Evolutionary conservation across 371 early-diverging fungal genomes (phyloP).

Genomic region (Syncephalastrum racemosum): DNA sequence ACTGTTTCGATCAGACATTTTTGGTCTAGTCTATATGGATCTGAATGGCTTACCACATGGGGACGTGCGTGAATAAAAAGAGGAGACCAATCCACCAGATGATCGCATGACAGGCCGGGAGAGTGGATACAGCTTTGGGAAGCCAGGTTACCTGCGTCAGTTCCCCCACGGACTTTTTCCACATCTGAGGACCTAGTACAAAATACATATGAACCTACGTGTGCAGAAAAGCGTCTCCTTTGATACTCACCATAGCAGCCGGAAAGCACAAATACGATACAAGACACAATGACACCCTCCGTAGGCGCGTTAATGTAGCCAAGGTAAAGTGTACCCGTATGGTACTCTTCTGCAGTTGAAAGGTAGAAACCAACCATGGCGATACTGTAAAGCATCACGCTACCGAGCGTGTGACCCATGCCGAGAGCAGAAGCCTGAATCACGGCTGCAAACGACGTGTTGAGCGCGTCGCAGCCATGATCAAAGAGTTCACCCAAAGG

Average conservation of each 20-base stretch:
- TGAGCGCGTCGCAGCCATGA: constrained; percentile 93
- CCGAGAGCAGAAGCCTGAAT: constrained; percentile 86
- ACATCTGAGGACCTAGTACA: constrained; percentile 29
- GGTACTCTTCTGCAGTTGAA: constrained; percentile 95
- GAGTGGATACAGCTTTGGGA: constrained; percentile 33
- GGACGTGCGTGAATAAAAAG: constrained; percentile 68
- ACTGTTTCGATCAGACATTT: constrained; percentile 9
- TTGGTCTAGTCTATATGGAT: background rate
- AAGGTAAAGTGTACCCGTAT: constrained; percentile 90
- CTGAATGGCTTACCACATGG: constrained; percentile 52
- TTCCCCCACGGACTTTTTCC: constrained; percentile 25
- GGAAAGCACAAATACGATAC: constrained; percentile 68
- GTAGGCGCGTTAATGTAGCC: constrained; percentile 96
- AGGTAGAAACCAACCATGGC: constrained; percentile 87
- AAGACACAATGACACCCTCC: constrained; percentile 86
- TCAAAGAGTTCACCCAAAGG: constrained; percentile 97
- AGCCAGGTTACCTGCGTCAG: constrained; percentile 23
- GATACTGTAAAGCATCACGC: constrained; percentile 62
- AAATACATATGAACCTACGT: background rate
- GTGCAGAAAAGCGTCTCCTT: background rate
- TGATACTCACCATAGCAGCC: constrained; percentile 55
- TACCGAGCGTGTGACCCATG: constrained; percentile 73
- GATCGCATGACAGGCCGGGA: constrained; percentile 51
- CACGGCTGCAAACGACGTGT: constrained; percentile 84
- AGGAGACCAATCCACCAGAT: constrained; percentile 57